phyloP scores from a whole-genome alignment of 345 rosid genomes.

The Psidium friedrichsthalianum region DNA sequence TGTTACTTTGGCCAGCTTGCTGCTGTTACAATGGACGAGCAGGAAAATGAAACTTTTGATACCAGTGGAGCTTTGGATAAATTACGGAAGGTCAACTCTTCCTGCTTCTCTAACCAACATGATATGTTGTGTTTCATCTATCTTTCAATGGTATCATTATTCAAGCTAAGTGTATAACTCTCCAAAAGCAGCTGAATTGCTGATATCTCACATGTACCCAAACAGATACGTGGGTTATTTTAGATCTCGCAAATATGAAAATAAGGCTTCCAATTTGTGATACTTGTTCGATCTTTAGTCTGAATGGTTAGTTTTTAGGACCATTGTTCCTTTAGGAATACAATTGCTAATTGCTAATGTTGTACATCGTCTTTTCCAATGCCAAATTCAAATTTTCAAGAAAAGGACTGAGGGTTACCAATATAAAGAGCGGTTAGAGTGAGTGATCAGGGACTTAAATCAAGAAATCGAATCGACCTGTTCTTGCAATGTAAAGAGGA shows the following conservation, averaged over 20 bases:
- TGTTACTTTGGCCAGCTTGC: conserved; percentile 91
- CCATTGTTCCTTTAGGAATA: neutral
- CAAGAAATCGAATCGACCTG: neutral
- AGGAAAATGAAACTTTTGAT: conserved; percentile 95
- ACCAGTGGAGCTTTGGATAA: conserved; percentile 94
- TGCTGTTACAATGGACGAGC: conserved; percentile 96
- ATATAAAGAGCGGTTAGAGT: neutral
- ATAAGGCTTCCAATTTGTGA: neutral
- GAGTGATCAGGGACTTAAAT: neutral
- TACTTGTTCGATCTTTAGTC: neutral
- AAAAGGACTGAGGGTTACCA: neutral
- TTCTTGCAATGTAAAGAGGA: neutral
- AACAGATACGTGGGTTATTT: neutral
- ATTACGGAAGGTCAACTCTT: conserved; percentile 69
- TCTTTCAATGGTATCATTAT: neutral
- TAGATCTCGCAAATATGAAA: neutral
- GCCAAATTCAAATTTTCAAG: neutral
- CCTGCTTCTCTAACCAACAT: conserved; percentile 9
- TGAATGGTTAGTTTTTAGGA: neutral
- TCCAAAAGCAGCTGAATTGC: neutral
- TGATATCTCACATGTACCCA: neutral
- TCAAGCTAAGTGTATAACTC: neutral
- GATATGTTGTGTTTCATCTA: conserved; percentile 1
- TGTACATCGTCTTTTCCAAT: neutral
- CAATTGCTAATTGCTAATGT: neutral